Conservation (phyloP, 345 rosid species). For the Geranium brycei region DNA sequence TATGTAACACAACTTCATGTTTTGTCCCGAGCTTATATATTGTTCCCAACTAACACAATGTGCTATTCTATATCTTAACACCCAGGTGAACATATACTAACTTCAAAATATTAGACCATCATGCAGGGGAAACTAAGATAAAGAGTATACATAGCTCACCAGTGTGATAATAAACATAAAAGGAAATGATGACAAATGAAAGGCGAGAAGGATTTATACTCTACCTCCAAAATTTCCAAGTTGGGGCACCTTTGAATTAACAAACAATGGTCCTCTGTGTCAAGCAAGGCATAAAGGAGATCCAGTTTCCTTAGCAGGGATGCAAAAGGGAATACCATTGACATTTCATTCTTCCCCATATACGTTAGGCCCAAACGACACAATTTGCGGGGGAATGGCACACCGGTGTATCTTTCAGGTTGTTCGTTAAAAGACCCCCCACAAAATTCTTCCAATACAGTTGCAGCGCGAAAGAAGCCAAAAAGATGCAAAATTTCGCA, state of each 20-base stretch:
- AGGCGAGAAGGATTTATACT: constrained; percentile 2
- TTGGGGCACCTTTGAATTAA: constrained; percentile 73
- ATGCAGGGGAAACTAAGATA: not conserved
- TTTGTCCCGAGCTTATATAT: not conserved
- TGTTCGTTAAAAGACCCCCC: constrained; percentile 63
- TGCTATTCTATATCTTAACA: not conserved
- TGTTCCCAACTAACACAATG: not conserved
- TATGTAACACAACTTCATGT: not conserved
- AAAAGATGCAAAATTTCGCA: constrained; percentile 59
- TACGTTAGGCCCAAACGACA: constrained; percentile 65
- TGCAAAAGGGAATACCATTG: constrained; percentile 65
- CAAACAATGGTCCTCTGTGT: constrained; percentile 68
- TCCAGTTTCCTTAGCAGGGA: constrained; percentile 61
- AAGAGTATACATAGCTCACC: not conserved
- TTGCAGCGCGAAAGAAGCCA: constrained; percentile 57
- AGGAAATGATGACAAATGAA: not conserved
- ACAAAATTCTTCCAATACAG: constrained; percentile 68
- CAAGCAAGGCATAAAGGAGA: constrained; percentile 73
- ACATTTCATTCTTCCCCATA: constrained; percentile 64
- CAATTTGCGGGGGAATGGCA: constrained; percentile 47
- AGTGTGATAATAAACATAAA: not conserved
- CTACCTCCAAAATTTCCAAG: constrained; percentile 91
- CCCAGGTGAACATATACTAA: not conserved
- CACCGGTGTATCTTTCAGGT: constrained; percentile 33
- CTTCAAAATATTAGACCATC: too few relatives aligned